phyloP scores from a whole-genome alignment of 2,329 filamentous ascomycete species.

The Phialophora chinensis region DNA sequence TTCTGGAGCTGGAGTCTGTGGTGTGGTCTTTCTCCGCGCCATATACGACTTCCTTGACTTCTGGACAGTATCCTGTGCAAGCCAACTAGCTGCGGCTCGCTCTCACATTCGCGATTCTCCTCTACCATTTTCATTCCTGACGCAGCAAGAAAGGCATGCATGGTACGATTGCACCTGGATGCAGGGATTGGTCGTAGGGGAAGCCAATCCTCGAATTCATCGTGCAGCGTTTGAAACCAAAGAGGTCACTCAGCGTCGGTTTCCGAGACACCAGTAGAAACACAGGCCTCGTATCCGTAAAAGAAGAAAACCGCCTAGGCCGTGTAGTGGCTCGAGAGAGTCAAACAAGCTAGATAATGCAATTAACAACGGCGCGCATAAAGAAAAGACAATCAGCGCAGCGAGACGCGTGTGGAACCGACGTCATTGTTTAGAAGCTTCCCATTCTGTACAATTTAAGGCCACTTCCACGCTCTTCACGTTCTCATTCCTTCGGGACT shows the following conservation, averaged over 20 bases:
- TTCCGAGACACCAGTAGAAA: too few relatives aligned
- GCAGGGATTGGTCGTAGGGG: slow-evolving; percentile 20
- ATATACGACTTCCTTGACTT: slow-evolving; percentile 10
- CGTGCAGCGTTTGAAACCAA: slow-evolving; percentile 1
- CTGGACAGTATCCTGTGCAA: slow-evolving; percentile 1
- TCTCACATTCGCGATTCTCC: neutral
- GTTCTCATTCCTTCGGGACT: neutral
- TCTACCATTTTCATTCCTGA: neutral
- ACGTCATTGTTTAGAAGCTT: neutral
- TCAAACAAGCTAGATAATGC: too few relatives aligned
- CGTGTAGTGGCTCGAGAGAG: too few relatives aligned
- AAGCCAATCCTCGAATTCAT: slow-evolving; percentile 3
- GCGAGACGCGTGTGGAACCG: neutral
- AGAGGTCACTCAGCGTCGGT: too few relatives aligned
- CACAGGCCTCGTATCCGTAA: too few relatives aligned
- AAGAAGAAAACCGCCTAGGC: too few relatives aligned
- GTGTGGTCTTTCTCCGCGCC: slow-evolving; percentile 1
- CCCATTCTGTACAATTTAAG: neutral
- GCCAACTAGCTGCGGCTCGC: neutral
- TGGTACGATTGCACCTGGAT: slow-evolving; percentile 26
- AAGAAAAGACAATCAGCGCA: too few relatives aligned
- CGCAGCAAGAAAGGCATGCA: slow-evolving; percentile 21
- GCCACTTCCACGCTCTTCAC: neutral
- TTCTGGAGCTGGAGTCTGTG: slow-evolving; percentile 9
- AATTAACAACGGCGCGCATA: too few relatives aligned